Percentiles rank a stretch among this genome's conserved stretches.
Conservation (phyloP, 768 basidiomycete genomes). For the Phanerochaete carnosa region DNA sequence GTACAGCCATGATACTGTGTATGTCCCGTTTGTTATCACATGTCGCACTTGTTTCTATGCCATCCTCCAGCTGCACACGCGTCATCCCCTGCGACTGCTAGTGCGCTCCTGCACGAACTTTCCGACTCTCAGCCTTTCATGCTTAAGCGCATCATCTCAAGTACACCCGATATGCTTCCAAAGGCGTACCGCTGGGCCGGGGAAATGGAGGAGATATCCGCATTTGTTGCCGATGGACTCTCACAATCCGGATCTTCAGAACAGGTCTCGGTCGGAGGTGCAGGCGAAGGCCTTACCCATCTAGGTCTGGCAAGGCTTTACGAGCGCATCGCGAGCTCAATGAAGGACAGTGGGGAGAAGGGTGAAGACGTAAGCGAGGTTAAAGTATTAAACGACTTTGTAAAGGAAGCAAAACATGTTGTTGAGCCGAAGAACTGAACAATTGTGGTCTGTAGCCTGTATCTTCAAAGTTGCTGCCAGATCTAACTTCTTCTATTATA, state of each 20-base stretch:
- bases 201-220: slow-evolving; percentile 63
- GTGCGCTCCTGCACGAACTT: slow-evolving; percentile 50
- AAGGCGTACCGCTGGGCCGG: slow-evolving; percentile 62
- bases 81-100: slow-evolving; percentile 59
- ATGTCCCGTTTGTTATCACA: background rate
- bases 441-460: background rate
- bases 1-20: slow-evolving; percentile 57
- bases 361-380: slow-evolving; percentile 30
- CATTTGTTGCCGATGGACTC: slow-evolving; percentile 37
- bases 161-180: slow-evolving; percentile 49
- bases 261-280: slow-evolving; percentile 12
- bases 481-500: too few species aligned
- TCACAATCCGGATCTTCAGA: background rate
- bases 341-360: slow-evolving; percentile 26
- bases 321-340: slow-evolving; percentile 38
- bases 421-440: slow-evolving; percentile 14
- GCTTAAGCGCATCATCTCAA: slow-evolving; percentile 36
- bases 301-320: slow-evolving; percentile 46
- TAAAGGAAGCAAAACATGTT: slow-evolving; percentile 38
- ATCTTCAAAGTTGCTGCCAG: too few species aligned
- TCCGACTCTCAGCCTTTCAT: slow-evolving; percentile 41
- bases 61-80: slow-evolving; percentile 42
- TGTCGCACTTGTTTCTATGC: background rate
- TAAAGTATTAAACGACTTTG: slow-evolving; percentile 39
- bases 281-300: slow-evolving; percentile 41